Evolutionary conservation across 768 basidiomycete species (phyloP).

Genomic region (Dacryopinax spathularia): DNA sequence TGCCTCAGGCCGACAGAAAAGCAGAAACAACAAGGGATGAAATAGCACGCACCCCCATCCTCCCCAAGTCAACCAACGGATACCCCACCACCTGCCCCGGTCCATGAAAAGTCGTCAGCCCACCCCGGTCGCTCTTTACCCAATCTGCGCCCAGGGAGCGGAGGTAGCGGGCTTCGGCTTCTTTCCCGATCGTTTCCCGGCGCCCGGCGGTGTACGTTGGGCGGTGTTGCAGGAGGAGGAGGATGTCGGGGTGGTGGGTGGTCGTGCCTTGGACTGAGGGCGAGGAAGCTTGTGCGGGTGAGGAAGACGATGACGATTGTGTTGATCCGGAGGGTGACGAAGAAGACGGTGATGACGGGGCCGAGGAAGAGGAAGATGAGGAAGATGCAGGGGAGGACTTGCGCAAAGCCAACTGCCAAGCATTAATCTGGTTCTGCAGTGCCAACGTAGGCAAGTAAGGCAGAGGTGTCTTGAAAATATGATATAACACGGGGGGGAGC

Average conservation of each 20-base stretch:
- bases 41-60: slow-evolving; percentile 43
- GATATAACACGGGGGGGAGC: slow-evolving; percentile 49
- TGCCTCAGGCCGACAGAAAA: no score
- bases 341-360: slow-evolving; percentile 11
- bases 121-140: slow-evolving; percentile 66
- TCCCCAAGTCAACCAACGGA: slow-evolving; percentile 78
- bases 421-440: slow-evolving; percentile 58
- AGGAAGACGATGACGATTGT: slow-evolving; percentile 15
- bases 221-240: slow-evolving; percentile 74
- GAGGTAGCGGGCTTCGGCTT: slow-evolving; percentile 50
- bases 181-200: slow-evolving; percentile 37
- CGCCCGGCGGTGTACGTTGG: slow-evolving; percentile 95
- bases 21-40: neutral
- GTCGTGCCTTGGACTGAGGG: neutral
- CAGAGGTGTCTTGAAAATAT: slow-evolving; percentile 62
- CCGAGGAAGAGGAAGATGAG: slow-evolving; percentile 10
- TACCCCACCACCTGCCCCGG: slow-evolving; percentile 96
- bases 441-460: slow-evolving; percentile 56
- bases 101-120: slow-evolving; percentile 92
- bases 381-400: slow-evolving; percentile 22
- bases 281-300: slow-evolving; percentile 4
- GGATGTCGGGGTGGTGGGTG: slow-evolving; percentile 37
- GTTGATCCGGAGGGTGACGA: slow-evolving; percentile 13
- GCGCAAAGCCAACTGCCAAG: slow-evolving; percentile 43
- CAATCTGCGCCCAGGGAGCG: slow-evolving; percentile 75